Conservation (phyloP, 805 yeast species). For the Candida sithepensis region DNA sequence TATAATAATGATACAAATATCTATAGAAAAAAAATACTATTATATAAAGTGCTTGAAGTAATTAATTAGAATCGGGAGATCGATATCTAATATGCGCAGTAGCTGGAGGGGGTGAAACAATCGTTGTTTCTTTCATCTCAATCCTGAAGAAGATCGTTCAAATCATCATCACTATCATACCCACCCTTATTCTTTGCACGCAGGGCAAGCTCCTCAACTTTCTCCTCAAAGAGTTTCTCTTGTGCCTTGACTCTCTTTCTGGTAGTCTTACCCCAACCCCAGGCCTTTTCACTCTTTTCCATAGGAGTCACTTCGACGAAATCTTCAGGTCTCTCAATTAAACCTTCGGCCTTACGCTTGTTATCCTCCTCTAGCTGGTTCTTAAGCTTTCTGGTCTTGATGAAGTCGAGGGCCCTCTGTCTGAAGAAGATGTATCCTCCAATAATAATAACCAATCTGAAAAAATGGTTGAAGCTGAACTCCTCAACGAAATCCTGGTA, state of each 20-base stretch:
- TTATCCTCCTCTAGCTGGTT: constrained; percentile 46
- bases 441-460: constrained; percentile 48
- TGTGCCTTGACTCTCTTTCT: constrained; percentile 56
- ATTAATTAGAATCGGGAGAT: background rate
- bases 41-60: background rate
- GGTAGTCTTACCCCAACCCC: constrained; percentile 82
- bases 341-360: constrained; percentile 35
- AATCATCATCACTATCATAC: constrained; percentile 60
- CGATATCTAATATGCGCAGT: background rate
- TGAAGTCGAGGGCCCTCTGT: constrained; percentile 50
- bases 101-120: background rate
- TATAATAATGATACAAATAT: background rate
- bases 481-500: constrained; percentile 37
- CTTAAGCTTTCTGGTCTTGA: constrained; percentile 51
- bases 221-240: constrained; percentile 50
- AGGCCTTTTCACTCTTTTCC: constrained; percentile 41
- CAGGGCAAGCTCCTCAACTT: constrained; percentile 41
- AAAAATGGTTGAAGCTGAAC: constrained; percentile 42
- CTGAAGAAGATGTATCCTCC: constrained; percentile 63
- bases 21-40: background rate
- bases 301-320: constrained; percentile 21
- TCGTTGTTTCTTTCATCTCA: constrained; percentile 14
- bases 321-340: constrained; percentile 32
- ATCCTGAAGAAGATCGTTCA: constrained; percentile 64
- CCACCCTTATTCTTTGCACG: constrained; percentile 21